phyloP scores from a whole-genome alignment of 805 yeast species.

The Pichia membranifaciens region DNA sequence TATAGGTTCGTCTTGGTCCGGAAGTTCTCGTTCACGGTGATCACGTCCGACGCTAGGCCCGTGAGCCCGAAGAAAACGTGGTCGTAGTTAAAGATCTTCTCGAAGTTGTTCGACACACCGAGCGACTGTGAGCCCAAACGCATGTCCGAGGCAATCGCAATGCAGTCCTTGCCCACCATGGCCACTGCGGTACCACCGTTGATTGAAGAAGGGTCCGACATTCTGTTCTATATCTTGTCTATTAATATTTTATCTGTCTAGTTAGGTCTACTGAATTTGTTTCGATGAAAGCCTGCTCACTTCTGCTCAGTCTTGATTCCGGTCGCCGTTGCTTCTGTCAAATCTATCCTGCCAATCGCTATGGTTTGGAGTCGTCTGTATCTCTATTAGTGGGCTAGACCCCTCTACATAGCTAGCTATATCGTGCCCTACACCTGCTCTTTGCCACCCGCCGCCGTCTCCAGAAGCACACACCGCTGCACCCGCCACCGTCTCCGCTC shows the following conservation, averaged over 20 bases:
- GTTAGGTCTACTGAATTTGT: not conserved
- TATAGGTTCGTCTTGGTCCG: slow-evolving; percentile 82
- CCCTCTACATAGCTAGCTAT: too few relatives aligned
- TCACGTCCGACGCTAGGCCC: slow-evolving; percentile 92
- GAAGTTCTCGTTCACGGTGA: slow-evolving; percentile 75
- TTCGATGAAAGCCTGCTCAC: not conserved
- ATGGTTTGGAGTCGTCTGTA: too few relatives aligned
- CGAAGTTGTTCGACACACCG: slow-evolving; percentile 89
- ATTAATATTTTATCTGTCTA: not conserved
- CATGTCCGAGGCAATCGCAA: slow-evolving; percentile 94
- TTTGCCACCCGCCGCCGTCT: not conserved
- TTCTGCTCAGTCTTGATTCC: not conserved
- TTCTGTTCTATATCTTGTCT: slow-evolving; percentile 16
- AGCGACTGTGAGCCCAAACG: slow-evolving; percentile 91
- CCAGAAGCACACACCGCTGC: not conserved
- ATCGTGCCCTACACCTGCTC: too few relatives aligned
- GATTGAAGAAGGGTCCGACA: slow-evolving; percentile 77
- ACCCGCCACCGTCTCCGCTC: not conserved
- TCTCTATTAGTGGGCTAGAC: too few relatives aligned
- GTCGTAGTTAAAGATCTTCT: slow-evolving; percentile 82
- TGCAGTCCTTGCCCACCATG: slow-evolving; percentile 97
- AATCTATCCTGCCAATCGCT: too few relatives aligned
- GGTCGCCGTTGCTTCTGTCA: too few relatives aligned
- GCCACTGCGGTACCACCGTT: slow-evolving; percentile 97
- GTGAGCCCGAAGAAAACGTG: slow-evolving; percentile 87